A percentile compares a stretch with the other conserved stretches of the same genome.
phyloP scores from a whole-genome alignment of 225 moss, liverwort and hornwort species.

The Sphagnum tenellum region DNA sequence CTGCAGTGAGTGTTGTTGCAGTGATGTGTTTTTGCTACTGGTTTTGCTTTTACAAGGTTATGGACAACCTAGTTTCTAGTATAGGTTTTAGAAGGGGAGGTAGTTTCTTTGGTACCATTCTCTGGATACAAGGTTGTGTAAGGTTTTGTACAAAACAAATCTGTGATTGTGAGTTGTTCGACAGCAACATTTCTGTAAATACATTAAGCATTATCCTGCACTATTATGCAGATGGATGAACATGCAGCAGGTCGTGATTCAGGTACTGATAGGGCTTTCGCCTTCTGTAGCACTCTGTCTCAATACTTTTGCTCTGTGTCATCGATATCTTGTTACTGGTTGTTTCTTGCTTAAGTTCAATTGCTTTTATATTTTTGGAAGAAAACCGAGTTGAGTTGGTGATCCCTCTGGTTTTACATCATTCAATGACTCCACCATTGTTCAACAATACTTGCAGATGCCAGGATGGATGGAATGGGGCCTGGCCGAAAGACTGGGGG shows the following conservation, averaged over 20 bases:
- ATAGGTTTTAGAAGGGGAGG: no score
- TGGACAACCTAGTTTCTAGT: no score
- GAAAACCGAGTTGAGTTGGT: background rate
- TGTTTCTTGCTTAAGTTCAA: no score
- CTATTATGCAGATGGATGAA: constrained; percentile 69
- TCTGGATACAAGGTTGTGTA: no score
- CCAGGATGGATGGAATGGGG: constrained; percentile 70
- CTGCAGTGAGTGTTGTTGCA: constrained; percentile 49
- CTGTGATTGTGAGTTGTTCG: background rate
- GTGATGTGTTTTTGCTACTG: background rate
- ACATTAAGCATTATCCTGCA: background rate
- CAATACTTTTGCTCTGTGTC: no score
- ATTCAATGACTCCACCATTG: background rate
- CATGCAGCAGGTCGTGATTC: constrained; percentile 75
- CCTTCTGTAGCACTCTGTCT: no score
- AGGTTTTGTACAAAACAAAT: background rate
- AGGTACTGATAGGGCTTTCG: constrained; percentile 27
- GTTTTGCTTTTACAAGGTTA: no score
- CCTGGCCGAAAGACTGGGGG: constrained; percentile 74
- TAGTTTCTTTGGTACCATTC: no score
- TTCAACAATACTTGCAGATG: constrained; percentile 38
- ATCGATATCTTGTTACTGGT: no score
- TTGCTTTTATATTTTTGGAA: no score
- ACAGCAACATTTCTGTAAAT: background rate
- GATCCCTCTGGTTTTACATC: background rate